These are phyloP conservation scores for Zizania latifolia DNA, from an alignment of 176 grass and related monocot species.

Conservation along the genomic window DNA sequence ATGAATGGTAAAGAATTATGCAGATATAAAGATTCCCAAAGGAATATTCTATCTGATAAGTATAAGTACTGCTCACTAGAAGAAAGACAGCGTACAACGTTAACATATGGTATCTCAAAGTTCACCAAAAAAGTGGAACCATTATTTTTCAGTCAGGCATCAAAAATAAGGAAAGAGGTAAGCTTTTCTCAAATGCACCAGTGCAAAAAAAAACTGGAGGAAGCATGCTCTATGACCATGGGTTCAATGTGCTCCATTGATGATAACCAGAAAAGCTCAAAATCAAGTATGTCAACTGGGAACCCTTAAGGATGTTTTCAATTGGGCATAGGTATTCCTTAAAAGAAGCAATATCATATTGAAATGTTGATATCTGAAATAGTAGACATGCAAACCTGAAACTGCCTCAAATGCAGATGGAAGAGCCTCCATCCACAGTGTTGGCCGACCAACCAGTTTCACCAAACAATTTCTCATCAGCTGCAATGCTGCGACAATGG, in stretches of 20 bases:
- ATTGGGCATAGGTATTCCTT: background rate
- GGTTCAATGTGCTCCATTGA: background rate
- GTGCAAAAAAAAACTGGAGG: slow-evolving; percentile 3
- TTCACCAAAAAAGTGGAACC: background rate
- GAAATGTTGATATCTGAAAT: background rate
- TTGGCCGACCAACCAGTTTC: slow-evolving; percentile 39
- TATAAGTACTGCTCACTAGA: background rate
- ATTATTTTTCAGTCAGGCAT: background rate
- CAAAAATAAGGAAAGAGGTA: background rate
- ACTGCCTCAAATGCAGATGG: slow-evolving; percentile 60
- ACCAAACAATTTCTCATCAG: slow-evolving; percentile 59
- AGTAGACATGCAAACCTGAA: slow-evolving; percentile 52
- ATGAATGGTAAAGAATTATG: background rate
- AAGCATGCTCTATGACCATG: background rate
- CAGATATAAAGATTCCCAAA: background rate
- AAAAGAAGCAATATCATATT: background rate
- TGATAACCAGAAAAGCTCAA: background rate
- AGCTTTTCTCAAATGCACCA: background rate
- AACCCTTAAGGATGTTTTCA: background rate
- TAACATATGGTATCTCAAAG: background rate
- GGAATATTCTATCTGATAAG: background rate
- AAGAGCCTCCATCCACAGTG: slow-evolving; percentile 54
- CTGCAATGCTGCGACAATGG: slow-evolving; percentile 47
- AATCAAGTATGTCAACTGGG: background rate
- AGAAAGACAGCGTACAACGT: background rate